Percentiles rank a stretch among this genome's conserved stretches.
Evolutionary conservation across 2,329 filamentous ascomycete species (phyloP).

Genomic region (Epichloe glyceriae): DNA sequence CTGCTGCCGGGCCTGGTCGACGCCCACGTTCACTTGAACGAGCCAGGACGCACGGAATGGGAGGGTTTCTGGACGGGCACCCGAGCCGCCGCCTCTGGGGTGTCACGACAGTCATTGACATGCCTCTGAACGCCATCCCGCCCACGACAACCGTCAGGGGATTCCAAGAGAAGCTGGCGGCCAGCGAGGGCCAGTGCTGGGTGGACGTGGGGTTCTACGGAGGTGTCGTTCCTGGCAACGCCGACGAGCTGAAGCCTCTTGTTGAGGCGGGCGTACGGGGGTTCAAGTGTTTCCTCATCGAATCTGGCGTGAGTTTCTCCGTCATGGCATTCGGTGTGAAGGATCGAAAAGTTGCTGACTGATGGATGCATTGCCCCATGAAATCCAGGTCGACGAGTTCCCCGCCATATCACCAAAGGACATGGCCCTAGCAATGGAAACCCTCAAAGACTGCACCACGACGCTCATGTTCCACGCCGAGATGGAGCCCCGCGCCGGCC

Average conservation of each 20-base stretch:
- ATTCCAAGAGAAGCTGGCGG: constrained; percentile 72
- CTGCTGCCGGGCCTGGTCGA: constrained; percentile 87
- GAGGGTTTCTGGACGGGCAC: constrained; percentile 96
- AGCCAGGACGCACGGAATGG: constrained; percentile 95
- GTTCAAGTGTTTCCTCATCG: constrained; percentile 96
- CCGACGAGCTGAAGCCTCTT: constrained; percentile 61
- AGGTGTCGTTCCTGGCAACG: constrained; percentile 84
- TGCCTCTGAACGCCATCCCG: constrained; percentile 94
- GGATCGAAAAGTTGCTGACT: background rate
- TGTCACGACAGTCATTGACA: constrained; percentile 96
- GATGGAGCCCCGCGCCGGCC: constrained; percentile 80
- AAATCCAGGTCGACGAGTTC: constrained; percentile 76
- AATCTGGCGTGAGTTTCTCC: constrained; percentile 62
- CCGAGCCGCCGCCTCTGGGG: constrained; percentile 82
- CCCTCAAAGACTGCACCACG: constrained; percentile 67
- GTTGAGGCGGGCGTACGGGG: constrained; percentile 79
- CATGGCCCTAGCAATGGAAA: constrained; percentile 66
- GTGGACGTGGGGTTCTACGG: constrained; percentile 98
- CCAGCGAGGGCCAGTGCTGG: constrained; percentile 83
- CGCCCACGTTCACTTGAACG: constrained; percentile 94
- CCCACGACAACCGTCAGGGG: constrained; percentile 82
- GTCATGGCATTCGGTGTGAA: background rate
- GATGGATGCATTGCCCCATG: background rate
- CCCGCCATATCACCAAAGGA: constrained; percentile 75
- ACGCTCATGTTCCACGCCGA: constrained; percentile 99